Evolutionary conservation across 352 stramenopile genomes (phyloP).

Genomic region (Globisporangium cystogenes): DNA sequence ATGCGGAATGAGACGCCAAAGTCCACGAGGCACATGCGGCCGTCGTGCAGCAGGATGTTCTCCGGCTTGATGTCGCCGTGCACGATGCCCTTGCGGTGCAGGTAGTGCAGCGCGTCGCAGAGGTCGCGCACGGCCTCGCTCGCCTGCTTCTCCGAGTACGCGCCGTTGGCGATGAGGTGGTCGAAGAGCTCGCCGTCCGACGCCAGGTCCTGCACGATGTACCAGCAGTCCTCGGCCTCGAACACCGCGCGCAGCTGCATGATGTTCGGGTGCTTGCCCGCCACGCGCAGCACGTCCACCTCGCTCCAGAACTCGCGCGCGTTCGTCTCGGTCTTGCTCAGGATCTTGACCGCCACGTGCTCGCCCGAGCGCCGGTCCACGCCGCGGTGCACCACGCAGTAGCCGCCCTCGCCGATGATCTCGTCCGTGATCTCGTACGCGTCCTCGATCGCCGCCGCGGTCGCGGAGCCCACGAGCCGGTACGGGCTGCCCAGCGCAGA

Average conservation of each 20-base stretch:
- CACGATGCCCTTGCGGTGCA: slow-evolving; percentile 85
- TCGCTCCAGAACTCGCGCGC: slow-evolving; percentile 82
- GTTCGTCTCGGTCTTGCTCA: slow-evolving; percentile 72
- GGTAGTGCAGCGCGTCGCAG: slow-evolving; percentile 73
- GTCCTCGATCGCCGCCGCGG: slow-evolving; percentile 37
- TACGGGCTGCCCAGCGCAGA: neutral
- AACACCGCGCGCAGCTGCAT: slow-evolving; percentile 70
- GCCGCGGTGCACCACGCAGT: slow-evolving; percentile 73
- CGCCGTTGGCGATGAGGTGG: slow-evolving; percentile 76
- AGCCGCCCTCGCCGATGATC: slow-evolving; percentile 76
- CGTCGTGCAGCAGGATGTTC: slow-evolving; percentile 75
- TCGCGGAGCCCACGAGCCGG: slow-evolving; percentile 1
- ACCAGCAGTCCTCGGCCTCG: slow-evolving; percentile 69
- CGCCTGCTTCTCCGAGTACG: slow-evolving; percentile 82
- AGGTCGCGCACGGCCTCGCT: slow-evolving; percentile 64
- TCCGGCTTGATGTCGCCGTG: slow-evolving; percentile 89
- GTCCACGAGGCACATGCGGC: slow-evolving; percentile 80
- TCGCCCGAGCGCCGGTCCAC: slow-evolving; percentile 58
- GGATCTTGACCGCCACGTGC: slow-evolving; percentile 73
- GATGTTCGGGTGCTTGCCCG: slow-evolving; percentile 73
- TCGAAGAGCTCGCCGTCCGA: slow-evolving; percentile 87
- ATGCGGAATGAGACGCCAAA: slow-evolving; percentile 82
- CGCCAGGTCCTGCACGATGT: slow-evolving; percentile 80
- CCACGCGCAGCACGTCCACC: slow-evolving; percentile 69
- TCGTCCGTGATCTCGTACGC: slow-evolving; percentile 76